Evolutionary conservation across 1,284 basidiomycete genomes (phyloP), one percentile per base, ranked within the genome.

Genomic region (Rhodotorula glutinis): DNA sequence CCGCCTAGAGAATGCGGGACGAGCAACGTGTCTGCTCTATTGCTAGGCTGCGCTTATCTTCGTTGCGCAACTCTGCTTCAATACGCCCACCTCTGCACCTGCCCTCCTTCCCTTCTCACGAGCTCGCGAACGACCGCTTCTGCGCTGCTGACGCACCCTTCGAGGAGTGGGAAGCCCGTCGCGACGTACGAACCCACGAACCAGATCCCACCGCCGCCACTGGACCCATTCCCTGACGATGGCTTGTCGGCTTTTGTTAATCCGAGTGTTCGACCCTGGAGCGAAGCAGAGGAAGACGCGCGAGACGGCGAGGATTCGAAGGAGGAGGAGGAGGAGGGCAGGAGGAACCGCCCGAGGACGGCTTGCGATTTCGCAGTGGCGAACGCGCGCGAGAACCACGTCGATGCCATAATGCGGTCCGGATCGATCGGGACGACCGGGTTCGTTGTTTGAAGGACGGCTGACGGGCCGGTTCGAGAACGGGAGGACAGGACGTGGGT

Each of bases 361-460:
- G 76, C 71, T 75, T 87, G 86, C 27, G 83, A 81, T 57, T 79
- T 73, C 40, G 78, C 71, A 2, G 83, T 86, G 47, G 87, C 75
- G 38, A 87, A 81, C 27, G 83, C 87, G 62, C 88, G 82, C 73
- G 88, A 85, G 63, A 89, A 78, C 63, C 78, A 80, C 14, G 86
- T 83, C 19, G 85, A 79, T 56, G 85, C 86, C 30, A 90, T 77
- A 43, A 88, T 80, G 30, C 75, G 79, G 1, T 79, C 80, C 27
- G 80, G 77, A 51, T 77, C 77, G 23, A 86, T 84, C 3, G 83
- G 77, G 13, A 88, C 77, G 55, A 87, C 82, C 0, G 88, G 87
- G 76, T 90, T 90, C 21, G 88, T 90, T 23, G 87, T 89, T 78
- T 90, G 88, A 65, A 84, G 85, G 19, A 89, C 79, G 10, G 64